A percentile compares a stretch with the other conserved stretches of the same genome.
Evolutionary conservation across 2,329 filamentous ascomycete species (phyloP).

Genomic region (Aspergillus sp.): DNA sequence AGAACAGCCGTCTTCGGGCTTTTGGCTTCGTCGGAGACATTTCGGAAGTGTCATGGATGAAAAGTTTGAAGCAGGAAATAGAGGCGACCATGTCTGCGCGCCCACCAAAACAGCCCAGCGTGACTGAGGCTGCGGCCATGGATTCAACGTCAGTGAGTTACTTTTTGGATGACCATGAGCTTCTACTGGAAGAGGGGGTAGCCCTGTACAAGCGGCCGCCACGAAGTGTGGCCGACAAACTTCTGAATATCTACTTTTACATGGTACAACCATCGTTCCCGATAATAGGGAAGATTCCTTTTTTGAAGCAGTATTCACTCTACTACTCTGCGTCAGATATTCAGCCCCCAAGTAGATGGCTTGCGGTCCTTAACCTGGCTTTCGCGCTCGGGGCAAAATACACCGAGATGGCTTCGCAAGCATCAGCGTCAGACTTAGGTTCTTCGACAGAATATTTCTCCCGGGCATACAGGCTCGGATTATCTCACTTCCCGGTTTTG

Average conservation of each 20-base stretch:
- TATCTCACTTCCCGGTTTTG: slow-evolving; percentile 29
- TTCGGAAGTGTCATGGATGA: neutral
- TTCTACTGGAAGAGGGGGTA: neutral
- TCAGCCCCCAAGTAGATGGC: slow-evolving; percentile 33
- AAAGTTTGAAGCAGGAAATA: neutral
- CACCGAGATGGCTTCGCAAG: slow-evolving; percentile 11
- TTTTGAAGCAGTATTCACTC: slow-evolving; percentile 32
- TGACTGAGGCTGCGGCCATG: neutral
- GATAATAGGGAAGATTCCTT: slow-evolving; percentile 35
- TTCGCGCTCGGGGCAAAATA: slow-evolving; percentile 40
- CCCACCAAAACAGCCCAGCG: neutral
- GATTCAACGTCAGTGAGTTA: neutral
- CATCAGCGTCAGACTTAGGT: slow-evolving; percentile 25
- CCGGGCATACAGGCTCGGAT: slow-evolving; percentile 32
- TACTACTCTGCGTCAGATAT: slow-evolving; percentile 23
- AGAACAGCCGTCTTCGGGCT: neutral
- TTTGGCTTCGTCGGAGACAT: neutral
- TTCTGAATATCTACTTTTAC: slow-evolving; percentile 36
- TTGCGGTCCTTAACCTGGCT: slow-evolving; percentile 41
- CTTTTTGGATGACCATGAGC: neutral
- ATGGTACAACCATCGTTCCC: slow-evolving; percentile 40
- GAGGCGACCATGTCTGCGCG: neutral
- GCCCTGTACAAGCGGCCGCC: slow-evolving; percentile 1
- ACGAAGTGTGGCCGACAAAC: slow-evolving; percentile 27
- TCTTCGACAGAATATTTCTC: slow-evolving; percentile 32